Evolutionary conservation across 306 rosid genomes (phyloP), one percentile per base, ranked within the genome.

Genomic region (Vicia faba): DNA sequence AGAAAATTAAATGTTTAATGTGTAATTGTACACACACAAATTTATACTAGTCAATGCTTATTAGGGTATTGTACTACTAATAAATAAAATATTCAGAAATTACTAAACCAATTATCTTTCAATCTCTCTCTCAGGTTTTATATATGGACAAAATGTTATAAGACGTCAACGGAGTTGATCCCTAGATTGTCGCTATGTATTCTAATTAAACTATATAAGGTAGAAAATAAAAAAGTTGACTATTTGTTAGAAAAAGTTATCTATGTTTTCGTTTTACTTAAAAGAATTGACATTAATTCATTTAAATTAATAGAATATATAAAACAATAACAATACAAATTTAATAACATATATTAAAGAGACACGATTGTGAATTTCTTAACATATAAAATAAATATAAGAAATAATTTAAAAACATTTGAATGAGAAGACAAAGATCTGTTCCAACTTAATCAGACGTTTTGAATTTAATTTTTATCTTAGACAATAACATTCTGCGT

Each of bases 121-220:
- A 1, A 18, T 31, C 45, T 57, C 39, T 33, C 39, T 33, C 28
- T 35, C 19, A 11, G 14, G 51, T 19, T 23, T 14, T 26, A 72
- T 36, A 3, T 50, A 5, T 39, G 77, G 49, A 54, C 20, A 23
- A 31, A 44, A 70, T 66, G 61, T 62, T 74, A 74, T 63, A 66
- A 64, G 78, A 73, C 64, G 82, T 75, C 82, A 81, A 84, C 64
- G 72, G 33, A 68, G 65, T 76, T 66, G 80, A 81, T 78, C 88
- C 86, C 78, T 48, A 75, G 69, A 68, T 70, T 75, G 80, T 65
- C 77, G 15, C 8, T 40, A 1, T 60, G 56, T 31, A 7, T 51
- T 46, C 65, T 23, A 44, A 43, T 49, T 31, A 64, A 41, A 64
- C 26, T 40, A 13, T 54, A 7, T 20, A 20, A 31, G 35, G 35